These are phyloP conservation scores for Trichoderma guizhouense DNA, from an alignment of 2,329 filamentous ascomycete genomes.

Conservation along the genomic window DNA sequence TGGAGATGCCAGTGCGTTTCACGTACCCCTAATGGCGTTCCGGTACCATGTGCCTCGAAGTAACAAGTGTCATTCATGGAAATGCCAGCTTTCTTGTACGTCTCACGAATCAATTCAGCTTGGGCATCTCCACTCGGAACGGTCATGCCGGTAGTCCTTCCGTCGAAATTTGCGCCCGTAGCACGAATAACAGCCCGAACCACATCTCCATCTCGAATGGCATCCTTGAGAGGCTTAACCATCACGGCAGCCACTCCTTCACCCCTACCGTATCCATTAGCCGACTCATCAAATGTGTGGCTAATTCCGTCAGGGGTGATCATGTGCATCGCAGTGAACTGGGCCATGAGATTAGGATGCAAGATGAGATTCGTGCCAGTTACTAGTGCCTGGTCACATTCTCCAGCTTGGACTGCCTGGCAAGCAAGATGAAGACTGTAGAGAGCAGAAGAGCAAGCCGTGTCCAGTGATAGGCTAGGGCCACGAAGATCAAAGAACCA, in stretches of 20 bases:
- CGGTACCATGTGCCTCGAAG: neutral
- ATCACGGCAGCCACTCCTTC: neutral
- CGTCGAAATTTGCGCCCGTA: neutral
- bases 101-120: neutral
- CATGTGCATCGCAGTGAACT: constrained; percentile 13
- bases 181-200: neutral
- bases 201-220: neutral
- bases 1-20: neutral
- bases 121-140: neutral
- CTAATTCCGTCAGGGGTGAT: constrained; percentile 26
- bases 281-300: constrained; percentile 32
- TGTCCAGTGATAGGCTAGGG: neutral
- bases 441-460: neutral
- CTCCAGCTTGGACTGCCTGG: neutral
- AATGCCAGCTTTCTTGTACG: neutral
- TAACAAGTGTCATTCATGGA: neutral
- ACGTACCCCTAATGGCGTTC: neutral
- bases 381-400: neutral
- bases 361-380: neutral
- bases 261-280: neutral
- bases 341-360: neutral
- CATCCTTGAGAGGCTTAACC: neutral
- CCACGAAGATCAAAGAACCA: constrained; percentile 1
- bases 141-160: neutral
- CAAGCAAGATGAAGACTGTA: constrained; percentile 2